These are phyloP conservation scores for Moesziomyces parantarcticus DNA, from an alignment of 1,284 basidiomycete species.

Conservation along the genomic window DNA sequence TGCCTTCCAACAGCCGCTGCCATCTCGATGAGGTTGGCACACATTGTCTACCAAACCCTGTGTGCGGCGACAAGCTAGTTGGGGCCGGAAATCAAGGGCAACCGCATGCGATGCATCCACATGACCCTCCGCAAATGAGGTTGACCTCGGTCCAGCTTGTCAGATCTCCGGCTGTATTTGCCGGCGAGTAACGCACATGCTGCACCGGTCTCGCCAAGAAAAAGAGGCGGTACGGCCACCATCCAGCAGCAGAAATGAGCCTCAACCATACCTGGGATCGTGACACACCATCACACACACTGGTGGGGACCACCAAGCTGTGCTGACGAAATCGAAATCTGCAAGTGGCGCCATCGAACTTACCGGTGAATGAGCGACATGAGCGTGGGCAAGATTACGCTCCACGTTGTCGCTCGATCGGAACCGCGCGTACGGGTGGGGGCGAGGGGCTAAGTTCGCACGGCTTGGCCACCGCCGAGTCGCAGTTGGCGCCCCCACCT, in stretches of 20 bases:
- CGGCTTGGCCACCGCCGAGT: background rate
- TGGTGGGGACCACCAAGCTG: too few species aligned
- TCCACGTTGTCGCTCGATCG: background rate
- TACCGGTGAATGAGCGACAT: background rate
- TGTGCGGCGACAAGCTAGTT: background rate
- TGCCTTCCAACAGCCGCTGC: constrained; percentile 15
- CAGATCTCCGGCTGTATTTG: background rate
- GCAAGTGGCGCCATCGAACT: background rate
- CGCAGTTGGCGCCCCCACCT: background rate
- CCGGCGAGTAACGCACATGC: background rate
- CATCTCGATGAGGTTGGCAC: background rate
- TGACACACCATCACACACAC: too few species aligned
- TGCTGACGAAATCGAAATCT: too few species aligned
- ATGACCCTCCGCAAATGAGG: background rate
- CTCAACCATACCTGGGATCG: too few species aligned
- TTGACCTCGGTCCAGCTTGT: background rate
- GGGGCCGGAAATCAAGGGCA: constrained; percentile 2
- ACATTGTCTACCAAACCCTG: background rate
- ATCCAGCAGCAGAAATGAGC: too few species aligned
- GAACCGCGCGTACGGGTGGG: background rate
- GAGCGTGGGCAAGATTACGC: background rate
- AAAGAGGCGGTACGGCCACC: too few species aligned
- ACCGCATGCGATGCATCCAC: background rate
- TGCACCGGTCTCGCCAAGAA: background rate
- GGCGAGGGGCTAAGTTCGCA: background rate